Conservation (phyloP, 192 early-diverging fungal species). For the Irineochytrium annulatum region DNA sequence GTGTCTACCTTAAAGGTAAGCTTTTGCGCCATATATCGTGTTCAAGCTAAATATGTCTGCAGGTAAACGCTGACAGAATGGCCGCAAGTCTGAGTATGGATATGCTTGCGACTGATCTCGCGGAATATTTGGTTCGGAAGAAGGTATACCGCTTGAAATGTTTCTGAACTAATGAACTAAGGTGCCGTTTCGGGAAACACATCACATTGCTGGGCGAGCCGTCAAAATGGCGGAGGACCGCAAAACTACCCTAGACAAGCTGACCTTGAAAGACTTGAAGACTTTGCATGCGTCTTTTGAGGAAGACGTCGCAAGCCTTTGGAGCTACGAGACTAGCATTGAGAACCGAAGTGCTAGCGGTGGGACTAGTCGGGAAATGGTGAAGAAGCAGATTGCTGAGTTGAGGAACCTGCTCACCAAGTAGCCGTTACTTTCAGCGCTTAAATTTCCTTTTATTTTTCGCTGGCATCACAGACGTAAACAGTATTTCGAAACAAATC, state of each 20-base stretch:
- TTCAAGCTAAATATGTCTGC: not conserved
- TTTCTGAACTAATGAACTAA: not conserved
- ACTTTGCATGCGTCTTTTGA: slow-evolving; percentile 79
- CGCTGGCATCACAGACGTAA: no score
- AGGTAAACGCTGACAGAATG: slow-evolving; percentile 87
- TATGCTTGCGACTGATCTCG: slow-evolving; percentile 97
- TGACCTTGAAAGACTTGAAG: slow-evolving; percentile 79
- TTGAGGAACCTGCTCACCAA: no score
- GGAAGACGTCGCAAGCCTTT: slow-evolving; percentile 75
- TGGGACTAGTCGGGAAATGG: slow-evolving; percentile 79
- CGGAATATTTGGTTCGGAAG: slow-evolving; percentile 97
- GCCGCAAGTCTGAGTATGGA: slow-evolving; percentile 71
- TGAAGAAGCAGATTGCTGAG: slow-evolving; percentile 73
- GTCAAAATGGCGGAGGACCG: slow-evolving; percentile 91
- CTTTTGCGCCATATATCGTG: not conserved
- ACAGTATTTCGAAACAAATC: no score
- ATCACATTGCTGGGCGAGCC: slow-evolving; percentile 95
- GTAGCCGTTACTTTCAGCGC: no score
- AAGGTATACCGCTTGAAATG: slow-evolving; percentile 47
- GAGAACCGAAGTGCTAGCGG: slow-evolving; percentile 85
- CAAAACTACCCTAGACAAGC: slow-evolving; percentile 62
- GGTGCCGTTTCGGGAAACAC: slow-evolving; percentile 97
- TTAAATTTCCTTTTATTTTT: no score
- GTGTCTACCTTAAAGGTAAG: slow-evolving; percentile 79
- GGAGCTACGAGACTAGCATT: slow-evolving; percentile 88